These are phyloP conservation scores for Penicillium psychrofluorescens DNA, from an alignment of 495 filamentous ascomycete species.

Conservation along the genomic window DNA sequence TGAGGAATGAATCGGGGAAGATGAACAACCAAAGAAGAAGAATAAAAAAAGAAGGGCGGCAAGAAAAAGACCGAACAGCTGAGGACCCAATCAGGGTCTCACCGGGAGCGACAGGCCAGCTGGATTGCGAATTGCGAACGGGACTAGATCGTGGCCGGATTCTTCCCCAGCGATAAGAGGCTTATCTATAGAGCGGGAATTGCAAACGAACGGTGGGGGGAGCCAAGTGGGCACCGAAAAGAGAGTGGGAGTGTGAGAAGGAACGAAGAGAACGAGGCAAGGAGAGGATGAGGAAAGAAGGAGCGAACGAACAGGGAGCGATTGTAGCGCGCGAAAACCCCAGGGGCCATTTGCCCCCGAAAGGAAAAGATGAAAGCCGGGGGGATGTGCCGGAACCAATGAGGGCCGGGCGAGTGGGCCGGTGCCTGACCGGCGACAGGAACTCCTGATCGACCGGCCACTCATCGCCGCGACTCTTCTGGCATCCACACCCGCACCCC, in stretches of 20 bases:
- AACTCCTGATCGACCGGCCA: no score
- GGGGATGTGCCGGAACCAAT: background rate
- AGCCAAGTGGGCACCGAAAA: background rate
- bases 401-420: no score
- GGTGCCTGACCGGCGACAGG: no score
- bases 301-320: no score
- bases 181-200: conserved; percentile 13
- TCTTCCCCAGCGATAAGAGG: conserved; percentile 12
- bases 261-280: background rate
- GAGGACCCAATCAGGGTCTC: no score
- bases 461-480: no score
- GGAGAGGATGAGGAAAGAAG: background rate
- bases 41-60: conserved; percentile 6
- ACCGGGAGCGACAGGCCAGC: no score
- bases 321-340: no score
- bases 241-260: conserved; percentile 4
- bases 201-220: background rate
- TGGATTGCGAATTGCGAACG: no score
- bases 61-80: conserved; percentile 1
- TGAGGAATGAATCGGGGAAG: background rate
- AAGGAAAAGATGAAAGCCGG: conserved; percentile 1
- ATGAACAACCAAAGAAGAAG: background rate
- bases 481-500: no score
- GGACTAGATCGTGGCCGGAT: no score
- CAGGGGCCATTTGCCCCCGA: background rate